These are phyloP conservation scores for Malassezia equina DNA, from an alignment of 1,284 basidiomycete species.

Conservation along the genomic window DNA sequence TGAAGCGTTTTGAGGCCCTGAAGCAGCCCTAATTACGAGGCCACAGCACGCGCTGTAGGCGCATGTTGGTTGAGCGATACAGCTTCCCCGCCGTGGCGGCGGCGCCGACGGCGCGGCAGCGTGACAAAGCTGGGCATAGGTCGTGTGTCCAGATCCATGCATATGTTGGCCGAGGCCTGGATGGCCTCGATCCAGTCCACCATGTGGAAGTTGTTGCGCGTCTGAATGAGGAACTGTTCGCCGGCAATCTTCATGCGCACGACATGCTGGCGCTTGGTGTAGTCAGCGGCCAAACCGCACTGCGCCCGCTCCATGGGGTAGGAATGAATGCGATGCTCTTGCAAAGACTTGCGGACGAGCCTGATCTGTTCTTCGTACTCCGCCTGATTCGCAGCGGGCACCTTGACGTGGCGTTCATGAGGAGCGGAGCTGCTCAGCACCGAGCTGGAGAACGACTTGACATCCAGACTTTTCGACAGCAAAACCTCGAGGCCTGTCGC, in stretches of 20 bases:
- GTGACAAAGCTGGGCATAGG: conserved; percentile 50
- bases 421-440: background rate
- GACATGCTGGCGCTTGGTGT: conserved; percentile 83
- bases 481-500: background rate
- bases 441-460: background rate
- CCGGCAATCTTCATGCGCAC: conserved; percentile 86
- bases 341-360: conserved; percentile 3
- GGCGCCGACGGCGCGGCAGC: conserved; percentile 34
- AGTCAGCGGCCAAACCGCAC: conserved; percentile 86
- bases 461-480: background rate
- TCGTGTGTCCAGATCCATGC: conserved; percentile 78
- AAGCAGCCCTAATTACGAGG: conserved; percentile 11
- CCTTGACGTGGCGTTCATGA: background rate
- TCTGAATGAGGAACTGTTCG: conserved; percentile 92
- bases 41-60: background rate
- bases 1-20: conserved; percentile 24
- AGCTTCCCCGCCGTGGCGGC: conserved; percentile 10
- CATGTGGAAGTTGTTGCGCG: conserved; percentile 69
- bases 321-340: conserved; percentile 50
- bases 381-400: background rate
- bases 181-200: conserved; percentile 95
- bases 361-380: background rate
- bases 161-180: conserved; percentile 85
- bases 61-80: background rate
- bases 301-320: conserved; percentile 86